phyloP scores from a whole-genome alignment of 164 flowering plant species.

The Tinospora cordifolia region DNA sequence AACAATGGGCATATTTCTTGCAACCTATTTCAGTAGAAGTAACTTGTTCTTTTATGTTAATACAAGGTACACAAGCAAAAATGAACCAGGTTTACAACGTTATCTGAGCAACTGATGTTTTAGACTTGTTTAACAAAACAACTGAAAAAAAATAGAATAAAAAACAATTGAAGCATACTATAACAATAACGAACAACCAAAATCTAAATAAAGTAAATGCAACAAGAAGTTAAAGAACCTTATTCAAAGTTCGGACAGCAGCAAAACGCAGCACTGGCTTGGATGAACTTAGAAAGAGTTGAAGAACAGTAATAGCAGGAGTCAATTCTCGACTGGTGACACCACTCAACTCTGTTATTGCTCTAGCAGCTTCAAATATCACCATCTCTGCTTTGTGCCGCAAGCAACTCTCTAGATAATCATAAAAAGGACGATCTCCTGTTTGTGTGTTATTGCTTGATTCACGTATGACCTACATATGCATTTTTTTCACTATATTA shows the following conservation, averaged over 20 bases:
- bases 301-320: conserved; percentile 95
- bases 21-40: not conserved
- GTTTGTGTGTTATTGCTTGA: conserved; percentile 55
- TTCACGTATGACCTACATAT: conserved; percentile 71
- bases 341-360: conserved; percentile 81
- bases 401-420: conserved; percentile 84
- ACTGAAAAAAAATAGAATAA: not conserved
- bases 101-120: not conserved
- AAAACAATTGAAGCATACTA: not conserved
- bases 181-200: not conserved
- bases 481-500: not conserved
- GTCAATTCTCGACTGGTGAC: conserved; percentile 83
- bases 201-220: not conserved
- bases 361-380: conserved; percentile 95
- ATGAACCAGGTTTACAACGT: not conserved
- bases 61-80: not conserved
- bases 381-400: conserved; percentile 99
- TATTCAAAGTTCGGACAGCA: conserved; percentile 91
- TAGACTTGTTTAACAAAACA: not conserved
- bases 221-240: conserved; percentile 36
- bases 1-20: no score
- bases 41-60: not conserved
- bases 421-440: conserved; percentile 92
- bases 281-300: conserved; percentile 86
- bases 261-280: conserved; percentile 97